Evolutionary conservation across 2,329 filamentous ascomycete genomes (phyloP), one percentile per base, ranked within the genome.

Genomic region (Trichophyton benhamiae): DNA sequence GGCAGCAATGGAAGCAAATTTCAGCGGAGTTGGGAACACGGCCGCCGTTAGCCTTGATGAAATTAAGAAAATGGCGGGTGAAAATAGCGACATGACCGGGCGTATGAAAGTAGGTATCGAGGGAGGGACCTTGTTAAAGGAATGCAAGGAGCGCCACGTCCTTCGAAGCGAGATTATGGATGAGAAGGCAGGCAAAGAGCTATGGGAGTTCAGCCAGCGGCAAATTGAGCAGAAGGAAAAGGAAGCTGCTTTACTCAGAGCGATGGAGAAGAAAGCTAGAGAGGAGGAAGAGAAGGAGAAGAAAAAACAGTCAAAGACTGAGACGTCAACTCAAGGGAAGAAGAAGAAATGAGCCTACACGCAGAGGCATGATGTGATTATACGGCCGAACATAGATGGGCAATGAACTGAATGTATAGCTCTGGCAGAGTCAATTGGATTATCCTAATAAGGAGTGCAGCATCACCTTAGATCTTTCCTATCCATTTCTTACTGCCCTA

Each of bases 201-300:
- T 99, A 15, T 99, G 92, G 92, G 84, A 95, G 70, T 85, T 88
- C 62, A 96, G 88, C 70, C 91, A 96, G 69, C 84, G 84, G 70
- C 83, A 95, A 65, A 86, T 97, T 61, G 87, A 95, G 72, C 82
- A 82, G 67, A 82, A 87, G 13, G 91, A 97, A 74, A 95, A 89
- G 76, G 83, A 87, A 70, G 83, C 86, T 25, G 91, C 91, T 7
- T 75, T 83, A 58, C 82, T 80, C 62, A 75, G 84, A 62, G 82
- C 80, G 55, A 72, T 79, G 61, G 78, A 78, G 66, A 87, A 87
- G 73, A 84, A 82, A 65, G 72, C 73, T 61, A 67, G 66, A 36
- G 72, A 76, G 61, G 64, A 53, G 17, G 38, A 22, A 33, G 63
- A 65, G 17, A 57, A 61, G 17, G 20, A 48, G 2, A 22, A 48